These are phyloP conservation scores for Phoma sp. DNA, from an alignment of 2,329 filamentous ascomycete species.

Conservation along the genomic window DNA sequence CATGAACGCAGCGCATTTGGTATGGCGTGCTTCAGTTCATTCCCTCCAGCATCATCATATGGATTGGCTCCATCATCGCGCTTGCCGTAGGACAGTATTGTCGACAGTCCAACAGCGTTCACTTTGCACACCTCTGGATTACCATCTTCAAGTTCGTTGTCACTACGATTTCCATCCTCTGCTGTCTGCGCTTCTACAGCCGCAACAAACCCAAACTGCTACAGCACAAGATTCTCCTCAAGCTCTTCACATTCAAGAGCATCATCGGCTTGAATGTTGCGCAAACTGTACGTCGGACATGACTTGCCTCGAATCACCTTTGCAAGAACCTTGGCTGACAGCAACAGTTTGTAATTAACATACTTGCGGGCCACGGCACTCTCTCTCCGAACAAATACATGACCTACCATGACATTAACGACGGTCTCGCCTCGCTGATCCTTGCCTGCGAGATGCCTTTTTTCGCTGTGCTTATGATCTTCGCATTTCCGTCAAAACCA, in stretches of 20 bases:
- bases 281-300: constrained; percentile 31
- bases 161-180: constrained; percentile 29
- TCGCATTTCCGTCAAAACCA: constrained; percentile 33
- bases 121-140: constrained; percentile 43
- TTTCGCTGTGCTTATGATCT: constrained; percentile 35
- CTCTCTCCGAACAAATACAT: constrained; percentile 36
- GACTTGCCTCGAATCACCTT: neutral
- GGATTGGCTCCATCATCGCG: constrained; percentile 33
- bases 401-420: constrained; percentile 38
- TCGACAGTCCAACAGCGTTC: constrained; percentile 33
- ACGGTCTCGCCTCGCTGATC: constrained; percentile 34
- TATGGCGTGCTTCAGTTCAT: constrained; percentile 43
- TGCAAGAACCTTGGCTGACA: neutral
- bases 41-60: constrained; percentile 35
- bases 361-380: constrained; percentile 31
- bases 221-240: constrained; percentile 35
- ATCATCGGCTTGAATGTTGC: constrained; percentile 39
- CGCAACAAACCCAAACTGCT: constrained; percentile 26
- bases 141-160: constrained; percentile 27
- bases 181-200: constrained; percentile 34
- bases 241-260: constrained; percentile 41
- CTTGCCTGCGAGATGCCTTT: constrained; percentile 43
- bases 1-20: constrained; percentile 29
- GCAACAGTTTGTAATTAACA: constrained; percentile 35
- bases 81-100: constrained; percentile 38